Evolutionary conservation across 23 red algal species (phyloP).

Genomic region (Cyanidioschyzon merolae): DNA sequence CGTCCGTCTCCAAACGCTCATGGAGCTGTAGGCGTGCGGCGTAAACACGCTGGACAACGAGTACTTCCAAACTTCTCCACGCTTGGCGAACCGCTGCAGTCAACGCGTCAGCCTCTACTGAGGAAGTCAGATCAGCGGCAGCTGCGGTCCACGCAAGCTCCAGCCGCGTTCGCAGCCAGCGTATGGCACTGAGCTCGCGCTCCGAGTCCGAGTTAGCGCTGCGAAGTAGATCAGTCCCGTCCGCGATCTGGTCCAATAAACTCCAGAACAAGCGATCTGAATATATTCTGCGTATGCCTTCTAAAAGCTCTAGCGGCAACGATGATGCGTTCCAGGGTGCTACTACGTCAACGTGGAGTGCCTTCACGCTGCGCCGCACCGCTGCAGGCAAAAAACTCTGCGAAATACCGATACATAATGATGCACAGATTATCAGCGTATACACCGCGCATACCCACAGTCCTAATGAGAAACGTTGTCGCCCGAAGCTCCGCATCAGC

Average conservation of each 20-base stretch:
- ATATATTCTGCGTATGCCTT: not conserved
- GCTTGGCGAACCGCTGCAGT: not conserved
- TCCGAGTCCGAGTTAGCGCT: not conserved
- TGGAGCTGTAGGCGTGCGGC: not conserved
- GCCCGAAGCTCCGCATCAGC: no score
- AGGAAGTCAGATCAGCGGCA: not conserved
- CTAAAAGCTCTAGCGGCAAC: not conserved
- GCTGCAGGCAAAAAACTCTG: no score
- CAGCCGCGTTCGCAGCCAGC: not conserved
- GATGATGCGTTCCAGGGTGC: not conserved
- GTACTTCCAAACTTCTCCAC: not conserved
- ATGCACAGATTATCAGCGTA: no score
- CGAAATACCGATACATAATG: no score
- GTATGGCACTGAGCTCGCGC: not conserved
- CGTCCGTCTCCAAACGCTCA: not conserved
- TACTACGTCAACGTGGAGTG: not conserved
- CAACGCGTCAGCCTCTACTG: not conserved
- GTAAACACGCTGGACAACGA: not conserved
- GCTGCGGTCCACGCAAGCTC: no score
- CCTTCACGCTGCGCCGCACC: not conserved
- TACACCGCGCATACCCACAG: no score
- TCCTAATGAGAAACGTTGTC: no score
- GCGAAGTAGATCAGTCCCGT: not conserved
- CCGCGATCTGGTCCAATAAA: not conserved
- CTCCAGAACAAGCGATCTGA: not conserved